phyloP scores from a whole-genome alignment of 495 filamentous ascomycete genomes.

The Lasiosphaeria ovina region DNA sequence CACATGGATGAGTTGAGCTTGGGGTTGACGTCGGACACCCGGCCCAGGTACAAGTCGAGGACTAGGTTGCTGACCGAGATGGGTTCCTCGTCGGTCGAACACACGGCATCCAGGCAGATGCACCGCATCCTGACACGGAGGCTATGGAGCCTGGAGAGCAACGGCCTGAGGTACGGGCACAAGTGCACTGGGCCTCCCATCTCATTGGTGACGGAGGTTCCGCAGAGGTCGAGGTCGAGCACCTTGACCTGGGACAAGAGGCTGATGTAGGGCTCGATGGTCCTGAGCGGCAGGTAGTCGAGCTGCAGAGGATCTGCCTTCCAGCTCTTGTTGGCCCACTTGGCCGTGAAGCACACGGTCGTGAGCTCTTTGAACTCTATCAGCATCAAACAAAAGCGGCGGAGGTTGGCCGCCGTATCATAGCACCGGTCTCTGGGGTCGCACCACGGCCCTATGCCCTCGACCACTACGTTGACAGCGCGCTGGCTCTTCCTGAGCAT shows the following conservation, averaged over 20 bases:
- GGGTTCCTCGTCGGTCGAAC: not conserved
- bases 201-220: slow-evolving; percentile 6
- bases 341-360: slow-evolving; percentile 12
- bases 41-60: slow-evolving; percentile 18
- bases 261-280: slow-evolving; percentile 15
- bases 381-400: slow-evolving; percentile 14
- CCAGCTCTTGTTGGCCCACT: slow-evolving; percentile 16
- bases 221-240: slow-evolving; percentile 24
- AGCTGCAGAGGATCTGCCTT: slow-evolving; percentile 13
- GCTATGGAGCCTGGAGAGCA: slow-evolving; percentile 10
- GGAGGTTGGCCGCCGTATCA: slow-evolving; percentile 18
- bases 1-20: slow-evolving; percentile 21
- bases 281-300: slow-evolving; percentile 11
- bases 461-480: slow-evolving; percentile 19
- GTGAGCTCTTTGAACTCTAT: slow-evolving; percentile 17
- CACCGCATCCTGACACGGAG: slow-evolving; percentile 13
- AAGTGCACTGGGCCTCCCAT: slow-evolving; percentile 9
- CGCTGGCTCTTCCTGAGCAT: slow-evolving; percentile 14
- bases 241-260: slow-evolving; percentile 17
- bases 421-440: slow-evolving; percentile 5
- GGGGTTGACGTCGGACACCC: slow-evolving; percentile 21
- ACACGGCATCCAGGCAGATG: slow-evolving; percentile 17
- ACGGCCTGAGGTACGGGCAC: slow-evolving; percentile 13
- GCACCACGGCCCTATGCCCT: slow-evolving; percentile 9
- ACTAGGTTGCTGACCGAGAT: slow-evolving; percentile 14